phyloP scores from a whole-genome alignment of 768 basidiomycete species.

The Lactifluus subvellereus region DNA sequence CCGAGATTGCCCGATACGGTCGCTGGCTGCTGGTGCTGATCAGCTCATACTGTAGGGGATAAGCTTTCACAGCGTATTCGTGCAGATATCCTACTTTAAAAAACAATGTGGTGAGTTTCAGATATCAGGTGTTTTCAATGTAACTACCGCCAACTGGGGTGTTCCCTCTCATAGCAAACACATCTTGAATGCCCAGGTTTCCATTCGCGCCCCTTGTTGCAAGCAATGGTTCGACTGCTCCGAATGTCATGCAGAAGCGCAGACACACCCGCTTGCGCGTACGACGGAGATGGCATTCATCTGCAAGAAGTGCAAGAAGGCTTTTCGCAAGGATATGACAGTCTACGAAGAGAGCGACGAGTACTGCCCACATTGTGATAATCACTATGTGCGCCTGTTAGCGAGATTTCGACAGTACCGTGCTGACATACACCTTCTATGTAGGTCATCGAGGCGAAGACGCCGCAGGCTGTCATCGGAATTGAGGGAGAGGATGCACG shows the following conservation, averaged over 20 bases:
- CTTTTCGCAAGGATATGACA: slow-evolving; percentile 92
- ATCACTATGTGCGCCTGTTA: slow-evolving; percentile 76
- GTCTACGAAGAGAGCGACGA: slow-evolving; percentile 95
- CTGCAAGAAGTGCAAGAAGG: slow-evolving; percentile 92
- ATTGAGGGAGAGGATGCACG: slow-evolving; percentile 91
- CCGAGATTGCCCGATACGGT: neutral
- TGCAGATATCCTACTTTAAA: neutral
- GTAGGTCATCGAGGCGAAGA: slow-evolving; percentile 91
- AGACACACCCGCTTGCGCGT: slow-evolving; percentile 66
- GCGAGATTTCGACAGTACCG: neutral
- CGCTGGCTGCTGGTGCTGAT: too few species aligned
- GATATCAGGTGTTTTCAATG: neutral
- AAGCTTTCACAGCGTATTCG: neutral
- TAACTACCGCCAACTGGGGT: neutral
- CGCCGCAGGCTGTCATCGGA: slow-evolving; percentile 74
- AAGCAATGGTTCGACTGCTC: slow-evolving; percentile 97
- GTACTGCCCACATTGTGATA: slow-evolving; percentile 97
- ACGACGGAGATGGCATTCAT: slow-evolving; percentile 80
- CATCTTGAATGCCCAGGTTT: slow-evolving; percentile 91
- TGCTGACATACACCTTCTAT: neutral
- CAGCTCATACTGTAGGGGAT: too few species aligned
- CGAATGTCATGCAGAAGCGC: slow-evolving; percentile 85
- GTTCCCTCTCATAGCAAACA: slow-evolving; percentile 63
- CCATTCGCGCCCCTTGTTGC: slow-evolving; percentile 96
- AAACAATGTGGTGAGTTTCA: neutral